phyloP scores from a whole-genome alignment of 2,329 filamentous ascomycete genomes.

The Daldinia sp. region DNA sequence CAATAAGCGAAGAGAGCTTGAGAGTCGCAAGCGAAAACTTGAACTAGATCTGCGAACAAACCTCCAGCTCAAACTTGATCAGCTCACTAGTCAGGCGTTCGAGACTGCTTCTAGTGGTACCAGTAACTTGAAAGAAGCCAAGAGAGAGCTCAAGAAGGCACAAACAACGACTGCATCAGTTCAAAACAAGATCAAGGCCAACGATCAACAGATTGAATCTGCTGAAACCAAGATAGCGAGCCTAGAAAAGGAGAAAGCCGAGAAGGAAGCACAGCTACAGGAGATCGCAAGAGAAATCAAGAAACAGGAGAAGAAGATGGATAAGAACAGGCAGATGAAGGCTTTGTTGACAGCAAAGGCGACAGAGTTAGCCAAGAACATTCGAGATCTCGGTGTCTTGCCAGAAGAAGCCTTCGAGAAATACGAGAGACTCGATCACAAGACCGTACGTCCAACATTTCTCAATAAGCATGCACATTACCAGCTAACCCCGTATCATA shows the following conservation, averaged over 20 bases:
- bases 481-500: slow-evolving; percentile 50
- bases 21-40: slow-evolving; percentile 82
- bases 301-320: slow-evolving; percentile 88
- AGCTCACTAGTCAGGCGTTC: slow-evolving; percentile 81
- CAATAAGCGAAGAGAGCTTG: slow-evolving; percentile 78
- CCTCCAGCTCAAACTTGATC: slow-evolving; percentile 85
- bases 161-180: slow-evolving; percentile 75
- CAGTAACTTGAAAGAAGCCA: slow-evolving; percentile 79
- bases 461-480: neutral
- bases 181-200: slow-evolving; percentile 76
- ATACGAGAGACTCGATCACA: slow-evolving; percentile 85
- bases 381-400: slow-evolving; percentile 90
- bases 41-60: slow-evolving; percentile 93
- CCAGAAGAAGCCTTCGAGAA: slow-evolving; percentile 95
- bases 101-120: slow-evolving; percentile 73
- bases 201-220: slow-evolving; percentile 78
- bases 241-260: slow-evolving; percentile 61
- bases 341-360: slow-evolving; percentile 81
- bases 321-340: slow-evolving; percentile 91
- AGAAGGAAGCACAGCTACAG: slow-evolving; percentile 78
- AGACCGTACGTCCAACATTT: slow-evolving; percentile 67
- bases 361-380: slow-evolving; percentile 85
- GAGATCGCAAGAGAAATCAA: slow-evolving; percentile 83
- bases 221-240: slow-evolving; percentile 55
- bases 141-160: slow-evolving; percentile 84